Evolutionary conservation across 805 yeast genomes (phyloP), one percentile per base, ranked within the genome.

Genomic region (Metschnikowia lunata): DNA sequence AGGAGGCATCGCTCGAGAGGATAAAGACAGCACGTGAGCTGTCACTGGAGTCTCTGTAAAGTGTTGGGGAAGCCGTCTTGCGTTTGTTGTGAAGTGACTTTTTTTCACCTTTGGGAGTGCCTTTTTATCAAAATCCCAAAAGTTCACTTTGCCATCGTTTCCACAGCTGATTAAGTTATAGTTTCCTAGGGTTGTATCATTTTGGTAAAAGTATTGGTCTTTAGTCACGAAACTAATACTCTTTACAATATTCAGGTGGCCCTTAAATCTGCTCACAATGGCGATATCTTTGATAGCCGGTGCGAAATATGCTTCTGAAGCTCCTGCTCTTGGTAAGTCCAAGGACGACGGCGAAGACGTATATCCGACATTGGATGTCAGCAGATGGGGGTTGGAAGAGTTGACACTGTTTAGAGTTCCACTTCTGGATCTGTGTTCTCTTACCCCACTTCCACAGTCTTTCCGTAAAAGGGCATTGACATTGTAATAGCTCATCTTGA

Each of bases 61-160:
- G n/a, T 34, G 38, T 18, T 18, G 23, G 10, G 46, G 38, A n/a
- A 10, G 42, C 13, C 39, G 37, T 30, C 42, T 42, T 12, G 42
- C 32, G 30, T 23, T 40, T 7, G 51, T 46, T n/a, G 37, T 39
- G 23, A 48, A 36, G 35, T 52, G 56, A 13, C 41, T 42, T 32
- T 53, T 55, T 39, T 68, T 69, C 6, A 67, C 57, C 40, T 64
- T 62, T 5, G 72, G 69, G 26, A 71, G 56, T 4, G 73, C 71
- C 45, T 66, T 67, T 46, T 64, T 64, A 47, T 71, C 73, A 54
- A 71, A 69, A 42, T 71, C 75, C 75, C 75, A 71, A 12, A 69
- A 46, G n/a, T 68, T 58, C 7, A 68, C 57, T 41, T 66, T 64
- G 1, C 72, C 73, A 47, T 71, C 75, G 43, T 50, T 54, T 1